phyloP scores from a whole-genome alignment of 1,139 yeast genomes.

The Yamadazyma atmosphaerica region DNA sequence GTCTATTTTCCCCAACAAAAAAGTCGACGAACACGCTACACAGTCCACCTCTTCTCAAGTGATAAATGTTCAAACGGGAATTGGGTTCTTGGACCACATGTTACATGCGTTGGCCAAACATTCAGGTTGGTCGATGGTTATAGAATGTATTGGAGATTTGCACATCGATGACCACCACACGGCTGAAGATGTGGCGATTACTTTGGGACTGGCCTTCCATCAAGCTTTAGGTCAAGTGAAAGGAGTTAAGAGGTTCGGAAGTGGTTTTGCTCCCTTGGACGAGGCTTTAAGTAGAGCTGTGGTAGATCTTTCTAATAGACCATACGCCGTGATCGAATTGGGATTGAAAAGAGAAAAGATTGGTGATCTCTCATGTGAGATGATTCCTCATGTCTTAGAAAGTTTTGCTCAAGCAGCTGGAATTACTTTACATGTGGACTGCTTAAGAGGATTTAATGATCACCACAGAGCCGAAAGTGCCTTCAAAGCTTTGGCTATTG shows the following conservation, averaged over 20 bases:
- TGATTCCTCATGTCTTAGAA: slow-evolving; percentile 95
- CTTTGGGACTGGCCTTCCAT: slow-evolving; percentile 86
- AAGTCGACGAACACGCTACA: slow-evolving; percentile 51
- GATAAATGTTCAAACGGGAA: slow-evolving; percentile 83
- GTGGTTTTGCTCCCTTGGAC: slow-evolving; percentile 93
- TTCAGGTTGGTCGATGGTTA: slow-evolving; percentile 89
- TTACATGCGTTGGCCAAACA: slow-evolving; percentile 95
- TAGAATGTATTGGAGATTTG: slow-evolving; percentile 90
- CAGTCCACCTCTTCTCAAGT: slow-evolving; percentile 66
- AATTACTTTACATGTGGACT: slow-evolving; percentile 90
- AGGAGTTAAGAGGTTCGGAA: slow-evolving; percentile 93
- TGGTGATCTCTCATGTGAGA: slow-evolving; percentile 90
- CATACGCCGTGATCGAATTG: slow-evolving; percentile 84
- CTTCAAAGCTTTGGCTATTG: slow-evolving; percentile 92
- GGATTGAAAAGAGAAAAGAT: slow-evolving; percentile 90
- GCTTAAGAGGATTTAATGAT: slow-evolving; percentile 89
- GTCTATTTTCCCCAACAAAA: slow-evolving; percentile 46
- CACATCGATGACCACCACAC: slow-evolving; percentile 98
- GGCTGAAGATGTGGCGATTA: slow-evolving; percentile 93
- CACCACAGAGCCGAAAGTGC: slow-evolving; percentile 97
- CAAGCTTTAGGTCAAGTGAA: slow-evolving; percentile 84
- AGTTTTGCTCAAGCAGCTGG: slow-evolving; percentile 93
- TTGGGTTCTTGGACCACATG: slow-evolving; percentile 97
- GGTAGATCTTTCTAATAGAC: slow-evolving; percentile 89
- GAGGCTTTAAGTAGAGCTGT: slow-evolving; percentile 95